phyloP scores from a whole-genome alignment of 2,329 filamentous ascomycete genomes.

The Talaromyces marneffei region DNA sequence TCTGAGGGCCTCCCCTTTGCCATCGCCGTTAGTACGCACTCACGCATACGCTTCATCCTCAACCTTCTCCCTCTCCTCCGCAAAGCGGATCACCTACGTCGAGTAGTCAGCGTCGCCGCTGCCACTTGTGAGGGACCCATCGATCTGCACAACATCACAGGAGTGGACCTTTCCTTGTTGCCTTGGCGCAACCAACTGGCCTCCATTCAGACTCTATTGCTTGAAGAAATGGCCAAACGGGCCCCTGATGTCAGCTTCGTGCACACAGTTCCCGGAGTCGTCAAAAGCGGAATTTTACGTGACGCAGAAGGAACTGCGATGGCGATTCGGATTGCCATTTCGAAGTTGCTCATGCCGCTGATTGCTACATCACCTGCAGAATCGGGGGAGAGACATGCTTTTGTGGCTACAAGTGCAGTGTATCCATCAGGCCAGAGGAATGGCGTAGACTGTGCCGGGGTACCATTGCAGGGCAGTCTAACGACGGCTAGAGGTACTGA shows the following conservation, averaged over 20 bases:
- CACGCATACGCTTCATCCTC: slow-evolving; percentile 51
- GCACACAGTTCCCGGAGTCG: slow-evolving; percentile 44
- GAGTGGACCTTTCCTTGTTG: slow-evolving; percentile 33
- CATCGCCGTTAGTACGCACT: slow-evolving; percentile 51
- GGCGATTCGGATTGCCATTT: background rate
- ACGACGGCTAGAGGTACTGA: background rate
- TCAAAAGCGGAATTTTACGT: slow-evolving; percentile 41
- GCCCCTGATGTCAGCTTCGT: slow-evolving; percentile 46
- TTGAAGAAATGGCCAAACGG: slow-evolving; percentile 44
- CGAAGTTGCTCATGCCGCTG: background rate
- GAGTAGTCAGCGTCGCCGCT: slow-evolving; percentile 52
- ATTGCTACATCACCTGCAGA: background rate
- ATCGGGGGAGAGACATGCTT: background rate
- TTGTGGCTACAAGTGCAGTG: background rate
- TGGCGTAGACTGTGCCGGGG: background rate
- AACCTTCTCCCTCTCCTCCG: slow-evolving; percentile 54
- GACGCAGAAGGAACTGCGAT: background rate
- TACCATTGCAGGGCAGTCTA: background rate
- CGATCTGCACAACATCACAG: slow-evolving; percentile 43
- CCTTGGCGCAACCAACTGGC: slow-evolving; percentile 42
- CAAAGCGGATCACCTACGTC: slow-evolving; percentile 42
- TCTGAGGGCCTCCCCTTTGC: slow-evolving; percentile 52
- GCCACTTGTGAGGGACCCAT: slow-evolving; percentile 50
- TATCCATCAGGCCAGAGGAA: background rate
- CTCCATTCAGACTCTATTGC: slow-evolving; percentile 45